Evolutionary conservation across 306 rosid genomes (phyloP), one percentile per base, ranked within the genome.

Genomic region (Sicyos baderoa): DNA sequence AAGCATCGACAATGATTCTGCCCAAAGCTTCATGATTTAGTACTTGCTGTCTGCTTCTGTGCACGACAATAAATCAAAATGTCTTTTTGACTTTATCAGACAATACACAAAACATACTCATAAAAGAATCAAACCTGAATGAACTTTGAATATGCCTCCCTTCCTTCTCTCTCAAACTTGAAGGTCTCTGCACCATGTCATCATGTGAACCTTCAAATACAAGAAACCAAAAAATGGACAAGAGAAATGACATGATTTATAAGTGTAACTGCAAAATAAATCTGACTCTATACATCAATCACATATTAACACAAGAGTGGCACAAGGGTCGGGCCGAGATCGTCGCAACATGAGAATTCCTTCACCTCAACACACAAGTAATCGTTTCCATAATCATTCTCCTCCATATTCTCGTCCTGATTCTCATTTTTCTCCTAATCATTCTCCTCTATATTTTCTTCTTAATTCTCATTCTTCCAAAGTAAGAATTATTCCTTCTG

Each of bases 41-140:
- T 65, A 65, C 70, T 65, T 45, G 71, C 71, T 66, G 71, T 66
- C 71, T 47, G 71, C 21, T 66, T 66, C 55, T 66, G 71, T 40
- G 32, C 66, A 63, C 19, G 80, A 71, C 71, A 66, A 47, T 45
- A 21, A 47, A 66, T 47, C 55, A 66, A 47, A 47, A 47, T 47
- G 71, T 45, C 4, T 21, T 45, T 45, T 22, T 21, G 17, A 22
- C 71, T 66, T 66, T 66, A 66, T 13, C 71, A 66, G 55, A 45
- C 71, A 47, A 14, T 21, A 21, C 71, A 66, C 9, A 14, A 21
- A 22, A 40, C 71, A 66, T 66, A 66, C 37, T 66, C 71, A 66
- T 66, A 64, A 64, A 10, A 47, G 55, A 66, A 66, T 7, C 37
- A 47, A 45, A 66, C 71, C 71, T 66, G 19, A 22, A 66, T 66